These are phyloP conservation scores for Argentina anserina DNA, from an alignment of 306 rosid genomes.

Conservation along the genomic window DNA sequence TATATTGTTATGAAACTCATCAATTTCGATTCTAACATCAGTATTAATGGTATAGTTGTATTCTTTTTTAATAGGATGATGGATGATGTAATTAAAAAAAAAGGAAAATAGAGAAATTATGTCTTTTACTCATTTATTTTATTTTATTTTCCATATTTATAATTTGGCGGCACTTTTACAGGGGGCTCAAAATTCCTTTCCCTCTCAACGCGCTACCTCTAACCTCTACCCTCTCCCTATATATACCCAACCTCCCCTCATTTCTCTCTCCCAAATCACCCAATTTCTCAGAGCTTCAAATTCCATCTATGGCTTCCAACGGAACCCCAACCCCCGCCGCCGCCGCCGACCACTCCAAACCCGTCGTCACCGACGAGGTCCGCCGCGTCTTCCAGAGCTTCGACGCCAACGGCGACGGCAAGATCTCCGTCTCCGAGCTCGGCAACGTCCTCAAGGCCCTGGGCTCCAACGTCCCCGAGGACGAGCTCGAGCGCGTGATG, in stretches of 20 bases:
- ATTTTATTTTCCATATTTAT: not conserved
- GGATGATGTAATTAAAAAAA: too few species aligned
- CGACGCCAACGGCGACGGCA: slow-evolving; percentile 87
- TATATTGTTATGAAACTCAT: too few species aligned
- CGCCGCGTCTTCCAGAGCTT: slow-evolving; percentile 62
- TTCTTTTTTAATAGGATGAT: too few species aligned
- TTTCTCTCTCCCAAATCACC: not conserved
- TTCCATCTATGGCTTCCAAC: slow-evolving; percentile 38
- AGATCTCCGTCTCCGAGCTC: slow-evolving; percentile 70
- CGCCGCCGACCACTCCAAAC: slow-evolving; percentile 29
- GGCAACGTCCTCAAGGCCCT: slow-evolving; percentile 56
- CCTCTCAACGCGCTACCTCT: not conserved
- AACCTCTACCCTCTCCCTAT: not conserved
- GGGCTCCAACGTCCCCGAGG: slow-evolving; percentile 41
- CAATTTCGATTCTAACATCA: too few species aligned
- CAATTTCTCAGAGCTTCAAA: not conserved
- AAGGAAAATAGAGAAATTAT: too few species aligned
- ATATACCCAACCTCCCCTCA: not conserved
- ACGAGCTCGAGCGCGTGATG: slow-evolving; percentile 60
- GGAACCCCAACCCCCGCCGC: slow-evolving; percentile 3
- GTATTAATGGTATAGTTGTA: too few species aligned
- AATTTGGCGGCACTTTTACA: not conserved
- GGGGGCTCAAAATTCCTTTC: not conserved
- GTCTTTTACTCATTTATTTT: too few species aligned
- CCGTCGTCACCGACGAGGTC: slow-evolving; percentile 39